Evolutionary conservation across 805 yeast species (phyloP), one percentile per base, ranked within the genome.

Genomic region (Myxozyma nipponensis): DNA sequence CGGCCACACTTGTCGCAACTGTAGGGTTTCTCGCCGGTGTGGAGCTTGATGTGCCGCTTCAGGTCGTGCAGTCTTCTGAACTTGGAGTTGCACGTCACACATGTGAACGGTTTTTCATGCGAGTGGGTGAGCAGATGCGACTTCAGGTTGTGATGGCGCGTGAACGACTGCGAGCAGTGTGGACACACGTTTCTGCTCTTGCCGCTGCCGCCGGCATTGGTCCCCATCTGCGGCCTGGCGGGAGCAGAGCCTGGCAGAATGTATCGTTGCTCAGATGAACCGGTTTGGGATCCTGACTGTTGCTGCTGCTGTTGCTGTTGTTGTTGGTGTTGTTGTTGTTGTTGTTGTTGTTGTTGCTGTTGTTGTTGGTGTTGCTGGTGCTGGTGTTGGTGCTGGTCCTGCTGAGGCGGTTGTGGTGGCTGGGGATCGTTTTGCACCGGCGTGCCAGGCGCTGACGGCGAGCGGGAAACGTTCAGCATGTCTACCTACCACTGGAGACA

Each of bases 21-120:
- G 63, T 69, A 81, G 1, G 91, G 90, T 63, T 77, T 81, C 57
- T 80, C 87, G 21, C 91, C 91, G 0, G 88, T 77, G 62, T 86
- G 95, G 32, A 83, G 72, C 65, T 83, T 83, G 50, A 77, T 78
- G 62, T 86, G 95, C 46, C 95, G 74, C 61, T 81, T 84, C 61
- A 86, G 71, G 64, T 86, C 95, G 64, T 85, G 90, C 26, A 79
- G 75, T 42, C 95, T 72, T 52, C 93, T 74, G 65, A 86, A 86
- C 56, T 73, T 76, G 42, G 77, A 70, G 46, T 74, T 69, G 62
- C 95, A 86, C 25, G 75, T 73, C 10, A 75, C 55, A 65, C 95
- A 86, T 22, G 69, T 66, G 66, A 75, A 84, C 1, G 89, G 87
- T 62, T 78, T 82, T 54, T 73, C 75, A 44, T 76, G 72, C 15